Conservation (phyloP, 2,329 filamentous ascomycete genomes). For the Ophiognomonia clavigignenti-juglandacearum region DNA sequence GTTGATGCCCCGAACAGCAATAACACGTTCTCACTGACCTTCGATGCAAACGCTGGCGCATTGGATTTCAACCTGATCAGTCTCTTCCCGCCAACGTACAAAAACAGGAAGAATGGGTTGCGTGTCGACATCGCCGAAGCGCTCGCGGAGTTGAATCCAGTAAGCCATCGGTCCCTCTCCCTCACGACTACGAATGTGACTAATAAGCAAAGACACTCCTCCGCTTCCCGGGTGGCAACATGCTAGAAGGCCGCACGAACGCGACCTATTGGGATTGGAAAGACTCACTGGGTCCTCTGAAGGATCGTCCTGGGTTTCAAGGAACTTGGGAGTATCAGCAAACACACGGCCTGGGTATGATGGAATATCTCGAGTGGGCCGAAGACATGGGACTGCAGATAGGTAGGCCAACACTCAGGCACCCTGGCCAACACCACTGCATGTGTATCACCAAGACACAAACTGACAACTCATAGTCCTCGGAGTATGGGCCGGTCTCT, state of each 20-base stretch:
- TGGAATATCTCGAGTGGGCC: slow-evolving; percentile 39
- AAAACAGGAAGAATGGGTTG: slow-evolving; percentile 26
- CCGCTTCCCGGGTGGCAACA: slow-evolving; percentile 11
- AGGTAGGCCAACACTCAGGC: no score
- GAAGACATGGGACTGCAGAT: slow-evolving; percentile 8
- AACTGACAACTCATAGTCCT: no score
- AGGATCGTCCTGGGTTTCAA: slow-evolving; percentile 27
- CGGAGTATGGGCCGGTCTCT: slow-evolving; percentile 43
- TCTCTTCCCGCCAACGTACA: slow-evolving; percentile 22
- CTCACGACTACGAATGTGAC: slow-evolving; percentile 2
- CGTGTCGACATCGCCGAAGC: neutral
- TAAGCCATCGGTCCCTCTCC: slow-evolving; percentile 45
- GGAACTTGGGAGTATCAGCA: slow-evolving; percentile 37
- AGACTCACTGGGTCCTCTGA: neutral
- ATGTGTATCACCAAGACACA: no score
- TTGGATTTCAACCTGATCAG: slow-evolving; percentile 10
- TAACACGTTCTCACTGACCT: slow-evolving; percentile 8
- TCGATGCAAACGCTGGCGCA: slow-evolving; percentile 2
- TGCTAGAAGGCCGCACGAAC: neutral
- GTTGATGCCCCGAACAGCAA: slow-evolving; percentile 39
- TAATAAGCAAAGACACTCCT: slow-evolving; percentile 2
- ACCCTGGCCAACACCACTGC: no score
- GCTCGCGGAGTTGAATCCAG: neutral
- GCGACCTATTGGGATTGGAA: neutral
- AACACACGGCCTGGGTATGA: slow-evolving; percentile 45